phyloP scores from a whole-genome alignment of 2,329 filamentous ascomycete species.

The Aspergillus intermedius region DNA sequence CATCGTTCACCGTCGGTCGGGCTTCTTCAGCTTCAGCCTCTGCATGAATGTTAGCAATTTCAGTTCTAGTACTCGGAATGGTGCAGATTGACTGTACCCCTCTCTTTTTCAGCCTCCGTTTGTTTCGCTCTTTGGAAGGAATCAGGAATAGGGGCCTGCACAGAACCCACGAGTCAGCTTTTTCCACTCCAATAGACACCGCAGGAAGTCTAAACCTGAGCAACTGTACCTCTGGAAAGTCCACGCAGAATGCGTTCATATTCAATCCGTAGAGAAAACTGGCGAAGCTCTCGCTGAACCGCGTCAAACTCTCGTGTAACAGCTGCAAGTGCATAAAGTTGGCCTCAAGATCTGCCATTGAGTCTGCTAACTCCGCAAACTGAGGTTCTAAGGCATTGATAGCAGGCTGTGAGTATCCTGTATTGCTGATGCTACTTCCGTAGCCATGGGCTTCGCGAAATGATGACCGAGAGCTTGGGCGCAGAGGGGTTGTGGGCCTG shows the following conservation, averaged over 20 bases:
- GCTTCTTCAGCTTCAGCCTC: slow-evolving; percentile 28
- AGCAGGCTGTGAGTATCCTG: slow-evolving; percentile 48
- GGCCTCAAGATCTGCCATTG: slow-evolving; percentile 89
- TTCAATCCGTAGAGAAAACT: slow-evolving; percentile 93
- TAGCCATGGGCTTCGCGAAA: slow-evolving; percentile 69
- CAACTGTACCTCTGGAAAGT: slow-evolving; percentile 77
- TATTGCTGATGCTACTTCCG: slow-evolving; percentile 25
- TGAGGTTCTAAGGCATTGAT: slow-evolving; percentile 79
- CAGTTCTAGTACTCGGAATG: no score
- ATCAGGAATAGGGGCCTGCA: slow-evolving; percentile 70
- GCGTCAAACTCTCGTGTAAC: slow-evolving; percentile 88
- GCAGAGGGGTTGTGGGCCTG: slow-evolving; percentile 84
- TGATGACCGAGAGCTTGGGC: slow-evolving; percentile 81
- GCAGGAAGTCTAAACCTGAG: neutral
- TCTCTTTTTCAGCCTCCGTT: slow-evolving; percentile 47
- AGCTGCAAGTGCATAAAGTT: slow-evolving; percentile 97
- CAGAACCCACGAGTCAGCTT: slow-evolving; percentile 2
- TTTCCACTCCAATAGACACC: neutral
- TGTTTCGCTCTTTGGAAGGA: slow-evolving; percentile 67
- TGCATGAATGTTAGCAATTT: slow-evolving; percentile 12
- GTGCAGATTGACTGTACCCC: slow-evolving; percentile 26
- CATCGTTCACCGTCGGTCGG: slow-evolving; percentile 40
- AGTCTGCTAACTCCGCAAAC: slow-evolving; percentile 88
- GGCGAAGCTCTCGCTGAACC: slow-evolving; percentile 94
- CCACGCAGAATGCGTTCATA: slow-evolving; percentile 98